Evolutionary conservation across 148 eudicot genomes (phyloP).

Genomic region (Cornus suecica): DNA sequence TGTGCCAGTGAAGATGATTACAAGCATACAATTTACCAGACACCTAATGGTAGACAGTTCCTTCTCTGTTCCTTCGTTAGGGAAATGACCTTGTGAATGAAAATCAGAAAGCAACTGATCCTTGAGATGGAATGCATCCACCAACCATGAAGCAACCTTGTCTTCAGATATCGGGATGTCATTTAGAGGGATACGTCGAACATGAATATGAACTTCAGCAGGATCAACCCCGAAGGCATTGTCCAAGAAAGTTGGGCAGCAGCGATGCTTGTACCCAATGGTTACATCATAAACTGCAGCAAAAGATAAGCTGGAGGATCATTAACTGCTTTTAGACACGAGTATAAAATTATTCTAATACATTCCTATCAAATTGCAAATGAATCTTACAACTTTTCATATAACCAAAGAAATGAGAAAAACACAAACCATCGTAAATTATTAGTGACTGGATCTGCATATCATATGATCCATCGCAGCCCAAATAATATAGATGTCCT

Average conservation of each 20-base stretch:
- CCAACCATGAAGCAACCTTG: constrained; percentile 58
- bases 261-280: constrained; percentile 65
- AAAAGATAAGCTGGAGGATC: not conserved
- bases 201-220: constrained; percentile 84
- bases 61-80: constrained; percentile 47
- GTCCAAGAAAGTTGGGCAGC: constrained; percentile 86
- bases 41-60: constrained; percentile 53
- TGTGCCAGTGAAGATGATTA: constrained; percentile 44
- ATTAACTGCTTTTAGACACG: not conserved
- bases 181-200: constrained; percentile 45
- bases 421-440: not conserved
- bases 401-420: not conserved
- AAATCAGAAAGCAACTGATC: constrained; percentile 71
- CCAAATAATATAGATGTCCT: too few relatives aligned
- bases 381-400: not conserved
- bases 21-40: constrained; percentile 42
- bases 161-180: constrained; percentile 67
- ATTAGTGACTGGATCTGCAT: constrained; percentile 1
- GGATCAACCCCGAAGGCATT: constrained; percentile 85
- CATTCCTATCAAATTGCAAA: not conserved
- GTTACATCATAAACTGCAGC: constrained; percentile 86
- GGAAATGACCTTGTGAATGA: constrained; percentile 63
- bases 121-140: constrained; percentile 58
- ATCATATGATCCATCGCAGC: not conserved
- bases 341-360: too few relatives aligned